Evolutionary conservation across 148 eudicot genomes (phyloP).

Genomic region (Agrostemma githago): DNA sequence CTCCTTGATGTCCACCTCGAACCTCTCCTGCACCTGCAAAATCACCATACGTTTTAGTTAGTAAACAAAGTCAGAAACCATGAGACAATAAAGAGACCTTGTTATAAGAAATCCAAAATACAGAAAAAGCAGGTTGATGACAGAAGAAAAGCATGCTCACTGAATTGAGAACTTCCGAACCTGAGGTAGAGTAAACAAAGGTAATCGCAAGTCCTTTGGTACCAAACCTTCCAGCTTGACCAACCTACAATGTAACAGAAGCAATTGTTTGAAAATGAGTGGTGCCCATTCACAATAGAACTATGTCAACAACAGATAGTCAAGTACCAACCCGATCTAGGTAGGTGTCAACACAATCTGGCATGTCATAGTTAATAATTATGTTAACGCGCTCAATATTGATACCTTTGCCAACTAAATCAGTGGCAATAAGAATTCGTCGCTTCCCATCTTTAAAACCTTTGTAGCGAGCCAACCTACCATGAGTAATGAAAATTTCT

Average conservation of each 20-base stretch:
- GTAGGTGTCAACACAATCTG: conserved; percentile 94
- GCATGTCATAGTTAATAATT: conserved; percentile 97
- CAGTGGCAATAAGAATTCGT: conserved; percentile 91
- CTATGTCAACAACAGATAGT: too few species aligned
- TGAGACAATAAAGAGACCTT: neutral
- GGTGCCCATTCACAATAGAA: too few species aligned
- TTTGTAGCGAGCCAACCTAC: conserved; percentile 81
- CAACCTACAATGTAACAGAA: conserved; percentile 43
- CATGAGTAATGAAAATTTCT: neutral
- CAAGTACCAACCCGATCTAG: conserved; percentile 58
- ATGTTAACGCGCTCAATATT: conserved; percentile 95
- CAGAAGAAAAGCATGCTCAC: conserved; percentile 20
- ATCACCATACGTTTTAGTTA: neutral
- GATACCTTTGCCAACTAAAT: conserved; percentile 92
- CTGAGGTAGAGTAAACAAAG: conserved; percentile 75
- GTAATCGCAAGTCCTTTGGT: conserved; percentile 97
- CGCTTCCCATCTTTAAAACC: conserved; percentile 89
- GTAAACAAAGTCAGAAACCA: neutral
- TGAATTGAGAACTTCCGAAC: conserved; percentile 85
- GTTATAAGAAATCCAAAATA: too few species aligned
- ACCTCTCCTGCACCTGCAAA: conserved; percentile 62
- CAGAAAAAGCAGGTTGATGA: too few species aligned
- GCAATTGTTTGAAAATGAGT: too few species aligned
- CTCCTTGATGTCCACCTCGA: conserved; percentile 89
- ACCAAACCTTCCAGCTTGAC: conserved; percentile 93